Conservation (phyloP, 129 eudicot genomes). For the Arctium lappa region DNA sequence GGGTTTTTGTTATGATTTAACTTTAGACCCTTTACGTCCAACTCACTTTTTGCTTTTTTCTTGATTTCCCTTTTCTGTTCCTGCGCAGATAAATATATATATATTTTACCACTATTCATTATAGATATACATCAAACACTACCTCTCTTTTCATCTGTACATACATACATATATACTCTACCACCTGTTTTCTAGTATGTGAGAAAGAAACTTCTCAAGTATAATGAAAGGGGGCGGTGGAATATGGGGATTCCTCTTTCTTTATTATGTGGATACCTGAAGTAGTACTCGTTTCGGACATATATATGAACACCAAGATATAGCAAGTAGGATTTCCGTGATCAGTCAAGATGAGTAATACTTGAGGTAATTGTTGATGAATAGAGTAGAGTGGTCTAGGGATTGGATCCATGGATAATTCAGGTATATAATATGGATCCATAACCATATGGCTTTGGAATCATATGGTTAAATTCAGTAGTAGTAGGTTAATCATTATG, state of each 20-base stretch:
- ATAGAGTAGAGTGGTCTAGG: not conserved
- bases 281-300: not conserved
- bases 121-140: too few species aligned
- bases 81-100: not conserved
- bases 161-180: not conserved
- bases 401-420: not conserved
- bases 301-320: too few species aligned
- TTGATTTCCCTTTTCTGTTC: not conserved
- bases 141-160: not conserved
- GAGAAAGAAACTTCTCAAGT: not conserved
- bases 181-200: not conserved
- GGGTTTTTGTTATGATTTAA: not conserved
- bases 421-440: not conserved
- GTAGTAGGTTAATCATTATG: not conserved
- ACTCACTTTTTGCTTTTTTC: not conserved
- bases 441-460: not conserved
- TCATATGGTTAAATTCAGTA: not conserved
- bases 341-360: not conserved
- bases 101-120: too few species aligned
- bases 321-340: not conserved
- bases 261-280: not conserved
- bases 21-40: not conserved
- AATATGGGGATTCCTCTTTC: too few species aligned
- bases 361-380: not conserved
- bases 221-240: not conserved